A percentile compares a stretch with the other conserved stretches of the same genome.
Conservation (phyloP, 768 basidiomycete genomes). For the Auricularia sp. region DNA sequence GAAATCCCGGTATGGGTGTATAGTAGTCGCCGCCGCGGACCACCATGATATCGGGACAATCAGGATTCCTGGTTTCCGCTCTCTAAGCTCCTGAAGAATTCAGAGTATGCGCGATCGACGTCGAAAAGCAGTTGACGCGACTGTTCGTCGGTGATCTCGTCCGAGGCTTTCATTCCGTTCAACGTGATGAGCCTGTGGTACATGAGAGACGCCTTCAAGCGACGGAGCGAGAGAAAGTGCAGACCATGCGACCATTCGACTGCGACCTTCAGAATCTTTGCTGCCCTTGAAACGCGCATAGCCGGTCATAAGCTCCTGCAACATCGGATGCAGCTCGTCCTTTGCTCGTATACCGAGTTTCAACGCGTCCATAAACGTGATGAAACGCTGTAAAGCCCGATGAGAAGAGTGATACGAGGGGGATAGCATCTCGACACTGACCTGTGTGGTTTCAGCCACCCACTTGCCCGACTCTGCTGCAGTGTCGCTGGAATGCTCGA, state of each 20-base stretch:
- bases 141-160: constrained; percentile 93
- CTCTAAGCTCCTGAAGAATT: constrained; percentile 75
- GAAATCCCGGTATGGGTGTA: no score
- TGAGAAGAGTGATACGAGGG: not conserved
- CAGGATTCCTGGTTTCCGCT: constrained; percentile 14
- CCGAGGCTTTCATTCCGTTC: constrained; percentile 94
- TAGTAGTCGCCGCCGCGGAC: no score
- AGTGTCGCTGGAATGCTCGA: constrained; percentile 89
- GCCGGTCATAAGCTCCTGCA: constrained; percentile 91
- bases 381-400: constrained; percentile 60
- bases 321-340: constrained; percentile 88
- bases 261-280: constrained; percentile 93
- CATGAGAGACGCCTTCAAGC: constrained; percentile 27
- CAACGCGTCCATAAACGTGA: constrained; percentile 97
- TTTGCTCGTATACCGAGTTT: constrained; percentile 91
- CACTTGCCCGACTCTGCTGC: constrained; percentile 91
- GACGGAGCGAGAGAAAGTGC: constrained; percentile 18
- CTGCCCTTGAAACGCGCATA: constrained; percentile 92
- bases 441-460: constrained; percentile 85
- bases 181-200: constrained; percentile 67
- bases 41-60: not conserved
- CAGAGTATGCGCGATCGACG: constrained; percentile 90
- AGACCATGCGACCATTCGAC: constrained; percentile 82
- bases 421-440: not conserved
- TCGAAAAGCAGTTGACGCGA: constrained; percentile 94